Evolutionary conservation across 2,329 filamentous ascomycete genomes (phyloP), one percentile per base, ranked within the genome.

Genomic region (Aspergillus viridinutans): DNA sequence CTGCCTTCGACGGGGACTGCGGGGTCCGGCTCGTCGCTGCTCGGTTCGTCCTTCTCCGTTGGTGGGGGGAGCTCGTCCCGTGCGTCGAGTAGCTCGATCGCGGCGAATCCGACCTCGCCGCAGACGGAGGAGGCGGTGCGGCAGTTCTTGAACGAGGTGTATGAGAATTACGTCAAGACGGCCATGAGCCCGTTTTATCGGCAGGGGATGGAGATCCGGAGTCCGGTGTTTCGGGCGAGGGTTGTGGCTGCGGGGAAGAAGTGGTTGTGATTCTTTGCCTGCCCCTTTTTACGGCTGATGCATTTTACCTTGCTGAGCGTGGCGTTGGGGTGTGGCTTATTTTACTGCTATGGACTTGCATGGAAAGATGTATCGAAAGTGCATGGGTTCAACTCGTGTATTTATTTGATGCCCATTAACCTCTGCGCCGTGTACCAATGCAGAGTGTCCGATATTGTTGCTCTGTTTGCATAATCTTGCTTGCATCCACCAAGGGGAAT

Each of bases 131-230:
- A 99, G 78, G 93, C 94, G 4, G 90, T 97, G 66, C 87, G 91
- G 72, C 90, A 90, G 75, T 99, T 97, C 78, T 96, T 99, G 78
- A 82, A 84, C 17, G 94, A 99, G 72, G 90, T 97, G 12, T 97
- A 97, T 77, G 94, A 99, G 77, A 91, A 87, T 65, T 99, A 93
- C 88, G 85, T 96, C 63, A 99, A 99, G 82, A 90, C 92, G 12
- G 86, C 92, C 57, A 97, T 99, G 94, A 97, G 86, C 71, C 94
- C 94, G 0, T 99, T 99, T 74, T 97, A 97, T 78, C 82, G 83
- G 54, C 85, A 88, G 55, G 93, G 96, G 63, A 89, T 89, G 81
- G 87, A 90, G 65, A 87, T 99, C 53, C 86, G 83, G 70, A 97
- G 92, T 74, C 89, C 91, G 0, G 84, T 97, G 1, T 99, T 99